Conservation (phyloP, 305 asterid genomes). For the Striga hermonthica region DNA sequence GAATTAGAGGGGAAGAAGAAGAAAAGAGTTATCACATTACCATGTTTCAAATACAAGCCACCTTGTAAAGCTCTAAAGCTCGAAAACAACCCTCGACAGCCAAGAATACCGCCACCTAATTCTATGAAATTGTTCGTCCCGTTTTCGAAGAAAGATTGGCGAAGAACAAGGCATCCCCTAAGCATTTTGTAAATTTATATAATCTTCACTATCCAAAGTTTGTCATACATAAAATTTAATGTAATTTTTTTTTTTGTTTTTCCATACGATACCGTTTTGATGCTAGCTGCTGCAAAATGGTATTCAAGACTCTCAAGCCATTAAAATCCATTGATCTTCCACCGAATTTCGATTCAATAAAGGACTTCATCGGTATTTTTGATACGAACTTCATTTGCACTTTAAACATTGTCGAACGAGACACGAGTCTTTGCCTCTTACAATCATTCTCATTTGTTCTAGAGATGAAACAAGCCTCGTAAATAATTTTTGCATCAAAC, state of each 20-base stretch:
- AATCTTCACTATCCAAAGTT: neutral
- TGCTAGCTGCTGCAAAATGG: constrained; percentile 52
- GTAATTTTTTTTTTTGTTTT: neutral
- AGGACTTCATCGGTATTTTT: constrained; percentile 44
- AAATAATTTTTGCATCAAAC: neutral
- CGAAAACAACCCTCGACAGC: constrained; percentile 55
- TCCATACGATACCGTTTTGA: constrained; percentile 35
- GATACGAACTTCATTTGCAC: constrained; percentile 48
- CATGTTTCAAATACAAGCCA: constrained; percentile 57
- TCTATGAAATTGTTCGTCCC: constrained; percentile 43
- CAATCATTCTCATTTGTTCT: constrained; percentile 35
- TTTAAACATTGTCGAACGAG: constrained; percentile 35
- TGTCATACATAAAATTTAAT: neutral
- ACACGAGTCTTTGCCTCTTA: constrained; percentile 43
- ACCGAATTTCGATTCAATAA: constrained; percentile 22
- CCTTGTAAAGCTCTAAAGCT: constrained; percentile 55
- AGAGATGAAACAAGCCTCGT: neutral
- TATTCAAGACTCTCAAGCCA: constrained; percentile 50
- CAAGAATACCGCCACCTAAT: constrained; percentile 59
- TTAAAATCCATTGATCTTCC: constrained; percentile 33
- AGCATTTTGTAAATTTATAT: neutral
- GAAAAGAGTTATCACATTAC: constrained; percentile 27
- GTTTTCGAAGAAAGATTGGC: constrained; percentile 45
- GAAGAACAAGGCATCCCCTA: constrained; percentile 58
- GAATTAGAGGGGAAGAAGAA: neutral